These are phyloP conservation scores for Cryomyces minteri DNA, from an alignment of 495 filamentous ascomycete genomes.

Conservation along the genomic window DNA sequence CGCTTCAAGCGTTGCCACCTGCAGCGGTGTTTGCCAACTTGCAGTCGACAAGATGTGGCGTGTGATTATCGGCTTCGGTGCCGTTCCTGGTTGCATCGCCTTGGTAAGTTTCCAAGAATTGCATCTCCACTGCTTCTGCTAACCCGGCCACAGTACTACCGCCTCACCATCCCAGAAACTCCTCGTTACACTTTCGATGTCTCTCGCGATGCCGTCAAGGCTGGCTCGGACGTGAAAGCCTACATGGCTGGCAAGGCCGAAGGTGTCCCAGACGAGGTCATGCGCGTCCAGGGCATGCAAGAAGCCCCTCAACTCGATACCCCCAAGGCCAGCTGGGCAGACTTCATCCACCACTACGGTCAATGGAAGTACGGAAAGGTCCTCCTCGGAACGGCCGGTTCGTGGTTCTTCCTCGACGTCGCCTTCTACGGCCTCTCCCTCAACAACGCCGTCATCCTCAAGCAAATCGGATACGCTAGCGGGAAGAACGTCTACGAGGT, in stretches of 20 bases:
- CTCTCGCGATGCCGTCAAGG: constrained; percentile 50
- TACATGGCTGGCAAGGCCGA: constrained; percentile 21
- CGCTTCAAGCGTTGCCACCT: constrained; percentile 28
- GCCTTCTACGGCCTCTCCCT: constrained; percentile 68
- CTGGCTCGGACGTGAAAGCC: constrained; percentile 41
- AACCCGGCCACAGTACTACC: constrained; percentile 34
- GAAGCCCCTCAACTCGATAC: constrained; percentile 27
- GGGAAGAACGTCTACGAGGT: constrained; percentile 12
- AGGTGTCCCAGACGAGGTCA: constrained; percentile 43
- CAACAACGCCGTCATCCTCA: constrained; percentile 34
- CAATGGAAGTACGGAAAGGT: constrained; percentile 50
- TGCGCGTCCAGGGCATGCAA: constrained; percentile 30
- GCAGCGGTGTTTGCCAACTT: constrained; percentile 43
- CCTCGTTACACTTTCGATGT: constrained; percentile 75
- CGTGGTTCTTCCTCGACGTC: constrained; percentile 63
- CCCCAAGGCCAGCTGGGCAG: constrained; percentile 43
- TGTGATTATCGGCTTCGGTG: constrained; percentile 56
- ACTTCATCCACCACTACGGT: constrained; percentile 45
- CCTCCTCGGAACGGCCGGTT: constrained; percentile 57
- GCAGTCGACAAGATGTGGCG: constrained; percentile 88
- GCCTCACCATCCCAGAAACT: constrained; percentile 76
- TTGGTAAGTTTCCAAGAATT: constrained; percentile 15
- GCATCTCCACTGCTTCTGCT: too few relatives aligned
- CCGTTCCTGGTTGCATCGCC: constrained; percentile 57
- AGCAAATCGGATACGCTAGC: constrained; percentile 11